phyloP scores from a whole-genome alignment of 495 filamentous ascomycete species.

The Hypoxylon lenormandii region DNA sequence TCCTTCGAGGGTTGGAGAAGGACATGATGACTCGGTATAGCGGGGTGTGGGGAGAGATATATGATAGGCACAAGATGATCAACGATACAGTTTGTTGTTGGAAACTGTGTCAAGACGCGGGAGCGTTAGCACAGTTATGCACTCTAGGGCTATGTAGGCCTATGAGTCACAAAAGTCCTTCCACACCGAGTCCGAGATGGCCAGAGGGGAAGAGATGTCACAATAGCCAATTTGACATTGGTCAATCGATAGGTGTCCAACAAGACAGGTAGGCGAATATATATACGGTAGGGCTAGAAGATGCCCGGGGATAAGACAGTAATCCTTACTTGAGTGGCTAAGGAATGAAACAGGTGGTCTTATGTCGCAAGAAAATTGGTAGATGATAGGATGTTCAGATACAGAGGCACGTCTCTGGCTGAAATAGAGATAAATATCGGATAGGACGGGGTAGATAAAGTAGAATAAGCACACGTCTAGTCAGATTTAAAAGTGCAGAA shows the following conservation, averaged over 20 bases:
- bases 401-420: conserved; percentile 16
- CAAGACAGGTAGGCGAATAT: conserved; percentile 18
- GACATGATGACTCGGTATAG: conserved; percentile 59
- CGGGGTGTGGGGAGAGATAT: conserved; percentile 50
- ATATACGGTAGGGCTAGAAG: conserved; percentile 30
- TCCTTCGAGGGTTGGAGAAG: conserved; percentile 63
- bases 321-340: conserved; percentile 36
- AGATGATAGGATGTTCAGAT: conserved; percentile 11
- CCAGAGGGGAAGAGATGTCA: conserved; percentile 41
- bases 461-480: conserved; percentile 18
- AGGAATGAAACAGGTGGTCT: conserved; percentile 4
- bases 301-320: conserved; percentile 12
- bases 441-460: conserved; percentile 4
- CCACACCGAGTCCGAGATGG: conserved; percentile 39
- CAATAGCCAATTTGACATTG: conserved; percentile 47
- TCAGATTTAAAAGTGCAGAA: not conserved
- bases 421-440: conserved; percentile 12
- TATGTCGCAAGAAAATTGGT: conserved; percentile 17
- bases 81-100: conserved; percentile 38
- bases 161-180: conserved; percentile 52
- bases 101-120: conserved; percentile 46
- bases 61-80: conserved; percentile 22
- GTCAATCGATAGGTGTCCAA: conserved; percentile 43
- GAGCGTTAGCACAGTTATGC: conserved; percentile 48
- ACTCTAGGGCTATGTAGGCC: conserved; percentile 44